A percentile compares a stretch with the other conserved stretches of the same genome.
Conservation (phyloP, 768 basidiomycete species). For the Boletus huronensis region DNA sequence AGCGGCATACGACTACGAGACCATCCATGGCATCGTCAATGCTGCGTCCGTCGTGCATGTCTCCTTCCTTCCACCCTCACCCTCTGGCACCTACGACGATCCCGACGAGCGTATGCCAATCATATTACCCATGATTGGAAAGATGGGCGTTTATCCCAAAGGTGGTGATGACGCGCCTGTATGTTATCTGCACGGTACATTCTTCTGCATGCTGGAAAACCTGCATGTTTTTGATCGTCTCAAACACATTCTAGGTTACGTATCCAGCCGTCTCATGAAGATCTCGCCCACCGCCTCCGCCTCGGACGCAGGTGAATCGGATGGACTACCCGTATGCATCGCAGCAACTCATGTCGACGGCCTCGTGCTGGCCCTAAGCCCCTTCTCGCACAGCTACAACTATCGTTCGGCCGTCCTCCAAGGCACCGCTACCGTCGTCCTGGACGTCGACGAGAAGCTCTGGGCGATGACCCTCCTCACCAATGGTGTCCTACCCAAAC, state of each 20-base stretch:
- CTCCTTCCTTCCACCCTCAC: constrained; percentile 22
- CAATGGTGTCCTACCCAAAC: constrained; percentile 19
- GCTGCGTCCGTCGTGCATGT: constrained; percentile 22
- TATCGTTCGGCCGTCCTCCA: constrained; percentile 26
- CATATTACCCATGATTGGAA: constrained; percentile 28
- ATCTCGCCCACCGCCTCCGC: constrained; percentile 3
- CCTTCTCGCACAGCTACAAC: constrained; percentile 27
- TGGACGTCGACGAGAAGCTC: constrained; percentile 20
- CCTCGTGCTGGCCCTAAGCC: constrained; percentile 21
- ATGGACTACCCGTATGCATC: constrained; percentile 19
- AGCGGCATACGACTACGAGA: constrained; percentile 23
- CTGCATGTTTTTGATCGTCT: neutral
- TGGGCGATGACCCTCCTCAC: constrained; percentile 25
- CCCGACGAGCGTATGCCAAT: constrained; percentile 12
- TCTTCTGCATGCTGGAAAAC: too few relatives aligned
- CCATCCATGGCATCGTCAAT: constrained; percentile 23
- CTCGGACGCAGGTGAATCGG: neutral
- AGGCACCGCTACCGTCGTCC: constrained; percentile 14
- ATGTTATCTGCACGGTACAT: constrained; percentile 21
- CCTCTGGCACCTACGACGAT: constrained; percentile 9
- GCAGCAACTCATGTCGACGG: constrained; percentile 26
- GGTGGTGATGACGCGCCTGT: constrained; percentile 2
- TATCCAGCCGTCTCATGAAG: constrained; percentile 28
- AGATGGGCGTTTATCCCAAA: constrained; percentile 19
- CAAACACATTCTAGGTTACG: constrained; percentile 9